Percentiles rank a stretch among this genome's conserved stretches.
Evolutionary conservation across 1,139 yeast genomes (phyloP).

Genomic region (Candida glucosophila): DNA sequence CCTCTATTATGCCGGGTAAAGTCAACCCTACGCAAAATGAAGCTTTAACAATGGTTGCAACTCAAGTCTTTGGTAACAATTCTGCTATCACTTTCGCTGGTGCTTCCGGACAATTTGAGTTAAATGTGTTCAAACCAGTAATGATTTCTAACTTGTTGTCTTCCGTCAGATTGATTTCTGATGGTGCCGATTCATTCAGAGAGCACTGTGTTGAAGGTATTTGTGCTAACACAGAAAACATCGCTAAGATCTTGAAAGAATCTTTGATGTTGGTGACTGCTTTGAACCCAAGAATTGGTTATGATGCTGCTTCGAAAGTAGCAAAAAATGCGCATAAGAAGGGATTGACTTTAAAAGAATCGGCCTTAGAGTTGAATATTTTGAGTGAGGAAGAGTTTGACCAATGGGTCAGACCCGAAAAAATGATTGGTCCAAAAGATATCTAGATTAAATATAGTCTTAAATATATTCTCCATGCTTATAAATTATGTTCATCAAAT

Average conservation of each 20-base stretch:
- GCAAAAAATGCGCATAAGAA: constrained; percentile 98
- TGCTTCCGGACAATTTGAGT: constrained; percentile 97
- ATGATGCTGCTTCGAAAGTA: constrained; percentile 92
- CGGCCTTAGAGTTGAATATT: constrained; percentile 85
- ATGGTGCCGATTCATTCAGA: constrained; percentile 85
- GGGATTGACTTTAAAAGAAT: constrained; percentile 89
- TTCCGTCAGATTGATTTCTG: constrained; percentile 82
- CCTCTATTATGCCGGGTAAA: constrained; percentile 99
- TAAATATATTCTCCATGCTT: no score
- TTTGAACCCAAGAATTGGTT: constrained; percentile 96
- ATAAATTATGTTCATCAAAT: no score
- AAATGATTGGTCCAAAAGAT: constrained; percentile 90
- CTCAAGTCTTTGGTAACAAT: constrained; percentile 96
- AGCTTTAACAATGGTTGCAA: constrained; percentile 96
- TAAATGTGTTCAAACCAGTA: constrained; percentile 96
- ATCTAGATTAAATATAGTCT: constrained; percentile 1
- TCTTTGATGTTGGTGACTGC: constrained; percentile 98
- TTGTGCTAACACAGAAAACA: constrained; percentile 78
- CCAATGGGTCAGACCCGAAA: constrained; percentile 96
- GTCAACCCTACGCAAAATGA: constrained; percentile 99
- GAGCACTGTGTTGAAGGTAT: constrained; percentile 93
- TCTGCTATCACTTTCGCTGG: constrained; percentile 94
- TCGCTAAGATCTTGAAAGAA: constrained; percentile 80
- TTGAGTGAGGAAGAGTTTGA: constrained; percentile 80
- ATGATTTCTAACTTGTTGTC: constrained; percentile 84